Evolutionary conservation across 257 asterid genomes (phyloP).

Genomic region (Solanum pennellii): DNA sequence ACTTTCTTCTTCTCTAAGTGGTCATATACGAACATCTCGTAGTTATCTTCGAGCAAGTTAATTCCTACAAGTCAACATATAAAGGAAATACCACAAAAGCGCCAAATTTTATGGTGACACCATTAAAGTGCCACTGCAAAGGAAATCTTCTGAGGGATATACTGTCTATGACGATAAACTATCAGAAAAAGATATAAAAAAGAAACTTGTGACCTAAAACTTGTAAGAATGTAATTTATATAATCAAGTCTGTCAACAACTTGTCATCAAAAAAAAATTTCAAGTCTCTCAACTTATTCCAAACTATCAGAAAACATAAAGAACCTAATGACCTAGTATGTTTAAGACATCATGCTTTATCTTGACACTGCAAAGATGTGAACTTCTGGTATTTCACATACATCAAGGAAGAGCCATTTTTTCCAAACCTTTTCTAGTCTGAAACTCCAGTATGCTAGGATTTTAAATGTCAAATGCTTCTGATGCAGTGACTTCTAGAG

Average conservation of each 20-base stretch:
- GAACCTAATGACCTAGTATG: background rate
- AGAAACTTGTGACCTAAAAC: background rate
- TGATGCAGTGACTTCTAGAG: background rate
- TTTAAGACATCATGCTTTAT: background rate
- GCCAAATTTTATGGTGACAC: background rate
- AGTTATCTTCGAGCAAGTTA: background rate
- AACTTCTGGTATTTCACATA: background rate
- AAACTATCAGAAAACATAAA: background rate
- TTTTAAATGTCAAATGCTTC: background rate
- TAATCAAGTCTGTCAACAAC: background rate
- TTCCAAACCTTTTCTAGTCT: background rate
- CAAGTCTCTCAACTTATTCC: no score
- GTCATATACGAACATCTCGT: background rate
- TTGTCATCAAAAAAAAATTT: no score
- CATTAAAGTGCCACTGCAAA: background rate
- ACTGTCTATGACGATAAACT: background rate
- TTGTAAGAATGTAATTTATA: background rate
- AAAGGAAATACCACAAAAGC: background rate
- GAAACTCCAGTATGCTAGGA: background rate
- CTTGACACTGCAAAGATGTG: background rate
- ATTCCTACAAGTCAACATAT: background rate
- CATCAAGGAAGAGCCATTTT: background rate
- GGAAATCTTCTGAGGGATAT: background rate
- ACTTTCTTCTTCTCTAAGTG: background rate
- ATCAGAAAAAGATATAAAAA: background rate